Conservation (phyloP, 73 alveolate species). For the Urostyla sp. region DNA sequence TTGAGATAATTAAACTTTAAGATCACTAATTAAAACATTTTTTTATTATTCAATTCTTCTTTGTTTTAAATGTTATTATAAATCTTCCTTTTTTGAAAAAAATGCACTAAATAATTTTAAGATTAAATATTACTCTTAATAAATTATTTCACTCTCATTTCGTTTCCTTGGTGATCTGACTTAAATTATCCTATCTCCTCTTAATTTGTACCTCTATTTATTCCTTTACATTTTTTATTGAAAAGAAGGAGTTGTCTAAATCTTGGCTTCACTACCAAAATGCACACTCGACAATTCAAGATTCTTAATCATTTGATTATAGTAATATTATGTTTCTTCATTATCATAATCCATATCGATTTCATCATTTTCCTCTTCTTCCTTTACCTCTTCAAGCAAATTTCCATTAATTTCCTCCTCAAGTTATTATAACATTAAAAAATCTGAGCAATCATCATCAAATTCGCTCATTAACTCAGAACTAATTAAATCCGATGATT, state of each 20-base stretch:
- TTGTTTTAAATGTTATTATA: conserved; percentile 1
- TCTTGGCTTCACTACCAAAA: no score
- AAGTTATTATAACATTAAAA: no score
- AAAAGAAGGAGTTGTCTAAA: no score
- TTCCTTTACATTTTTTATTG: no score
- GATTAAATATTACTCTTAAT: neutral
- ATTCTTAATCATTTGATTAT: no score
- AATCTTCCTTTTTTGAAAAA: conserved; percentile 24
- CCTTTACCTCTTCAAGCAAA: conserved; percentile 9
- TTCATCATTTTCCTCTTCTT: conserved; percentile 52
- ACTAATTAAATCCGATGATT: neutral
- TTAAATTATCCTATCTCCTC: conserved; percentile 37
- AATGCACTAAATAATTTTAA: conserved; percentile 5
- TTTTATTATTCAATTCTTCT: neutral
- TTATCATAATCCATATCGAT: no score
- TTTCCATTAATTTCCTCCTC: neutral
- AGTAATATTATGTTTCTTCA: no score
- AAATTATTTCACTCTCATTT: neutral
- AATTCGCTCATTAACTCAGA: no score
- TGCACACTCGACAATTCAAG: no score
- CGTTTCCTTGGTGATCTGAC: neutral
- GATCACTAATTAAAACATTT: neutral
- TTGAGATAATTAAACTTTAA: no score
- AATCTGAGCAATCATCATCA: no score
- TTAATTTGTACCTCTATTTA: conserved; percentile 11